Base-by-base conservation (phyloP, 495 filamentous ascomycete species). In the Penicillium riverlandense region DNA sequence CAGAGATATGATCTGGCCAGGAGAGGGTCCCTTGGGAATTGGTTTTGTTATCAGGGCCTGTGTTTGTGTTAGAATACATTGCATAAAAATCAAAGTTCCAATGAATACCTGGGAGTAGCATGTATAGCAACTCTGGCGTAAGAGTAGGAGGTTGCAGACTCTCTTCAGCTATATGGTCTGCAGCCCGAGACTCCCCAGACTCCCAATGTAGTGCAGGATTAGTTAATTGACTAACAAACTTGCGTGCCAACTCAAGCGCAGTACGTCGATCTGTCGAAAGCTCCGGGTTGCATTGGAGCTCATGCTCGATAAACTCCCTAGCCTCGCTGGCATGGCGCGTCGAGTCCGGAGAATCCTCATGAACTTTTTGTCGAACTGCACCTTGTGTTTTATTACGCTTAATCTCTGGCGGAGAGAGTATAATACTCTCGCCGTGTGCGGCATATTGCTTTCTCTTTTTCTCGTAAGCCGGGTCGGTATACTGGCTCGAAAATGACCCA, bases 1-100 rank as follows among this genome's bases (percentile, higher is more conserved):
- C 47, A 6, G 55, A 55, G n/a, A 63, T 56, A 28, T 61, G 60
- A 35, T 63, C 60, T 22, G 60, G 60, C 58, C 58, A 63, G 8
- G 31, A 33, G 11, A 53, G 15, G 13, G 49, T 52, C 16, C 53
- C 53, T 22, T 60, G 57, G 7, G 57, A 57, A 12, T 44, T 60
- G 5, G 57, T 60, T 38, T 36, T 52, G 31, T 42, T 54, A 15
- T 60, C 57, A 10, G 50, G 38, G 11, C 57, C 57, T 55, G 10
- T 0, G 34, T 16, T 1, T 11, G n/a, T 27, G 13, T 14, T 22
- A 27, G 7, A 2, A 29, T 8, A 15, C 2, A 10, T 8, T 34
- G 16, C 33, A 32, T 10, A 37, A 9, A 37, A 35, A 36, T 35
- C 11, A 46, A n/a, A 16, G 14, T 4, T 38, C 48, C 29, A 22